These are phyloP conservation scores for Ophioceras dolichostomum DNA, from an alignment of 2,329 filamentous ascomycete genomes.

Conservation along the genomic window DNA sequence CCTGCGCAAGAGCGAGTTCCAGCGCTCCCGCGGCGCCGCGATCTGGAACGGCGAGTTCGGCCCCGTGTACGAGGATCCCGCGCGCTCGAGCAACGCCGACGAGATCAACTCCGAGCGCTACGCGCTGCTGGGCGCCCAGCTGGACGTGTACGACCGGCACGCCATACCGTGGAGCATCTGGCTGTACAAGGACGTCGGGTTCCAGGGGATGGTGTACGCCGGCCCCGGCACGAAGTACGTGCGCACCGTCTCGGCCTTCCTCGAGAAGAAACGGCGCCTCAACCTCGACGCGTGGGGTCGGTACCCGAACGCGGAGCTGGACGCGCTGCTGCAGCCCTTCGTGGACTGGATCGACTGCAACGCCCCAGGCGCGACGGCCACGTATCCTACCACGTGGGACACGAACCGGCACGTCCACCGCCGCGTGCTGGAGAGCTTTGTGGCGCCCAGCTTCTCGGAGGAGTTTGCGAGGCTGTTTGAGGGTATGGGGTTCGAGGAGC, in stretches of 20 bases:
- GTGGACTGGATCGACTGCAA: constrained; percentile 13
- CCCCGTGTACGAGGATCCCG: constrained; percentile 24
- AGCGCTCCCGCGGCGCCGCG: constrained; percentile 24
- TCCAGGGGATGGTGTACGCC: constrained; percentile 42
- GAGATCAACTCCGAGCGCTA: constrained; percentile 29
- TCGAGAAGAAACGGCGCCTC: constrained; percentile 40
- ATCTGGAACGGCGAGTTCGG: constrained; percentile 39
- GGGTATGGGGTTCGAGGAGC: constrained; percentile 4
- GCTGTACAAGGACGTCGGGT: constrained; percentile 45
- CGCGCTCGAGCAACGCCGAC: constrained; percentile 20
- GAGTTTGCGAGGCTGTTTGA: constrained; percentile 4
- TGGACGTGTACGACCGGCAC: constrained; percentile 37
- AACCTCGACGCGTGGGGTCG: constrained; percentile 44
- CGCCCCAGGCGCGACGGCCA: constrained; percentile 9
- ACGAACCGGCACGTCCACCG: constrained; percentile 14
- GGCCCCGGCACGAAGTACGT: constrained; percentile 34
- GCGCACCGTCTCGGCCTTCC: constrained; percentile 33
- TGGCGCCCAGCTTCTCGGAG: constrained; percentile 27
- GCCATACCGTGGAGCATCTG: constrained; percentile 46
- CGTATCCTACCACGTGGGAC: constrained; percentile 13
- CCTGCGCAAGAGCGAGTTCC: constrained; percentile 29
- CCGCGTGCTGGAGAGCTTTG: constrained; percentile 11
- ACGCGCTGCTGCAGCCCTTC: constrained; percentile 9
- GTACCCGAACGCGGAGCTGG: constrained; percentile 22
- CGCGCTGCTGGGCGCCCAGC: constrained; percentile 30